These are phyloP conservation scores for Pleurotus platypus DNA, from an alignment of 768 basidiomycete genomes.

Conservation along the genomic window DNA sequence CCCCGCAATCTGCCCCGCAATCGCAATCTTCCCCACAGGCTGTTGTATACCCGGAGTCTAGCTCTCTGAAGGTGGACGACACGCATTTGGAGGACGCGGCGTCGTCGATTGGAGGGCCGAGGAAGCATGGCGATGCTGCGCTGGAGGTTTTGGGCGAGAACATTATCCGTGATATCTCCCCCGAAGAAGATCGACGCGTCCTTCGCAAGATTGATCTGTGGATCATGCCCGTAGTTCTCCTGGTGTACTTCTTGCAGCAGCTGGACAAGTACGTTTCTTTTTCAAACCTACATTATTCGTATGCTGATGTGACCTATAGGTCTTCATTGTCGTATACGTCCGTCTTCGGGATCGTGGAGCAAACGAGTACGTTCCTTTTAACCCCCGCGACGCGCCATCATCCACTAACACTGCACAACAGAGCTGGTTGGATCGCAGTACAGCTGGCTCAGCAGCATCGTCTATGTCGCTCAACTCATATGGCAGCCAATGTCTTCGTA, in stretches of 20 bases:
- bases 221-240: conserved; percentile 34
- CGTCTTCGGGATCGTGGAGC: conserved; percentile 36
- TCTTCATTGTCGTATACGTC: conserved; percentile 46
- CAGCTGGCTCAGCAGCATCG: conserved; percentile 40
- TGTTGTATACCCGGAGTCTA: background rate
- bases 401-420: conserved; percentile 7
- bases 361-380: conserved; percentile 23
- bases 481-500: conserved; percentile 42
- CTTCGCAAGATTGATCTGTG: conserved; percentile 36
- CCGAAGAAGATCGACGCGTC: conserved; percentile 27
- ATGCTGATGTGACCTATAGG: conserved; percentile 14
- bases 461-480: conserved; percentile 40
- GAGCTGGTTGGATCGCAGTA: conserved; percentile 37
- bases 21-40: background rate
- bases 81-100: background rate
- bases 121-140: conserved; percentile 26
- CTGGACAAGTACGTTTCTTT: conserved; percentile 32
- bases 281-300: background rate
- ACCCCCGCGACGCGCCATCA: background rate
- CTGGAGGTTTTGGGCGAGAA: conserved; percentile 24
- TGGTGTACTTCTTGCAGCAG: conserved; percentile 41
- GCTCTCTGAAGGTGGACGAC: background rate
- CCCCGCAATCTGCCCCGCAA: background rate
- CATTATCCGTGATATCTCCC: conserved; percentile 20
- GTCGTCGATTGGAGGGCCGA: background rate